Percentiles rank a stretch among this genome's conserved stretches.
Conservation (phyloP, 805 yeast genomes). For the Metschnikowia shivogae region DNA sequence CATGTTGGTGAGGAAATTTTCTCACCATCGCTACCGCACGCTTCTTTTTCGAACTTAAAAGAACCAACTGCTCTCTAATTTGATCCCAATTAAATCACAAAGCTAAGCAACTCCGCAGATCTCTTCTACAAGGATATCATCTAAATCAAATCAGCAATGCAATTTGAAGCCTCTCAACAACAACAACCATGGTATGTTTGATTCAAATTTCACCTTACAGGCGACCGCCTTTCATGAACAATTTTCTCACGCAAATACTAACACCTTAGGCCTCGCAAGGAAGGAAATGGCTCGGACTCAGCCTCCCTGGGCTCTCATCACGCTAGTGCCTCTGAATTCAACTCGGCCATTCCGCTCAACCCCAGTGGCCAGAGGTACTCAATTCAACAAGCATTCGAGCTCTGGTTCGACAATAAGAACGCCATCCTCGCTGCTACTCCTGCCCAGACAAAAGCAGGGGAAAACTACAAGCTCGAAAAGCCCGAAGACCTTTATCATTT, state of each 20-base stretch:
- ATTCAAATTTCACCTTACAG: not conserved
- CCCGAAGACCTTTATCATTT: conserved; percentile 37
- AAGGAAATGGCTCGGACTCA: conserved; percentile 8
- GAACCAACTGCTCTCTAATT: not conserved
- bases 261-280: conserved; percentile 17
- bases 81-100: not conserved
- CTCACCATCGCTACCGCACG: conserved; percentile 5
- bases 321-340: conserved; percentile 2
- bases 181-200: conserved; percentile 14
- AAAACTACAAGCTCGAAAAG: conserved; percentile 27
- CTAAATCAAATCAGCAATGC: conserved; percentile 3
- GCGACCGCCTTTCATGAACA: too few species aligned
- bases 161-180: conserved; percentile 13
- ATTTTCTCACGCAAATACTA: conserved; percentile 3
- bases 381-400: conserved; percentile 49
- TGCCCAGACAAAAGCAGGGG: conserved; percentile 17
- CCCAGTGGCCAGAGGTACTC: conserved; percentile 43
- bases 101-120: not conserved
- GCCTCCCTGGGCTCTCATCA: not conserved
- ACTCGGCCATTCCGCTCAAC: conserved; percentile 31
- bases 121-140: not conserved
- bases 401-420: conserved; percentile 41
- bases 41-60: conserved; percentile 2
- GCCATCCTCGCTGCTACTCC: conserved; percentile 17
- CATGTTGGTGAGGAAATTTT: conserved; percentile 2